These are phyloP conservation scores for Colletotrichum costaricense DNA, from an alignment of 2,329 filamentous ascomycete genomes.

Conservation along the genomic window DNA sequence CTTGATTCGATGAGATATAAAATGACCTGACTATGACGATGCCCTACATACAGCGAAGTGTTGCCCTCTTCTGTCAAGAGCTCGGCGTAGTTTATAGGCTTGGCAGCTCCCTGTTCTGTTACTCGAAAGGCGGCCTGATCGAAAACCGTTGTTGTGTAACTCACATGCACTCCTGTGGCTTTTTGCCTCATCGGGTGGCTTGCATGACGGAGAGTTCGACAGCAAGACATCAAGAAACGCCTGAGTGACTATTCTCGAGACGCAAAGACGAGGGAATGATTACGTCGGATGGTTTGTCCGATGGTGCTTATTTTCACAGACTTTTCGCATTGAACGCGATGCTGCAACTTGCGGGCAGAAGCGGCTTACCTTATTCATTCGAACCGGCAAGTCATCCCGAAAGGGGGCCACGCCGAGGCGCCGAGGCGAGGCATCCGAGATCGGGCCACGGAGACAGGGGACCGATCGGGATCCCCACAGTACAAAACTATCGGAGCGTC, in stretches of 20 bases:
- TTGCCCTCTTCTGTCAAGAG: neutral
- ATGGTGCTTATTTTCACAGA: neutral
- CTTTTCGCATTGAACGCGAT: neutral
- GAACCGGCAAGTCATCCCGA: constrained; percentile 22
- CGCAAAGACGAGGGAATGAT: neutral
- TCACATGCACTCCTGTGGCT: neutral
- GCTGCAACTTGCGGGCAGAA: neutral
- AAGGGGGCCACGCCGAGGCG: constrained; percentile 5
- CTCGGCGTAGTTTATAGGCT: neutral
- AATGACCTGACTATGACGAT: neutral
- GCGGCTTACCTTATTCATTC: neutral
- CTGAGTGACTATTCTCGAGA: neutral
- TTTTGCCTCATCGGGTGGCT: neutral
- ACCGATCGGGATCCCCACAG: constrained; percentile 23
- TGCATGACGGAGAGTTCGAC: neutral
- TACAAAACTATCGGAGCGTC: neutral
- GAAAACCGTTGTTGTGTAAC: neutral
- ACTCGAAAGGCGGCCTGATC: too few species aligned
- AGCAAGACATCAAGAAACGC: neutral
- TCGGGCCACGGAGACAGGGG: constrained; percentile 30
- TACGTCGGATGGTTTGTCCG: neutral
- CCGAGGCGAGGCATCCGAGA: constrained; percentile 27
- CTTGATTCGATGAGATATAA: neutral
- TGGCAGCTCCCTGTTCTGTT: too few species aligned
- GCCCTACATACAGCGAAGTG: too few species aligned